Conservation (phyloP, 208 protist species). For the Phytomonas sp. region DNA sequence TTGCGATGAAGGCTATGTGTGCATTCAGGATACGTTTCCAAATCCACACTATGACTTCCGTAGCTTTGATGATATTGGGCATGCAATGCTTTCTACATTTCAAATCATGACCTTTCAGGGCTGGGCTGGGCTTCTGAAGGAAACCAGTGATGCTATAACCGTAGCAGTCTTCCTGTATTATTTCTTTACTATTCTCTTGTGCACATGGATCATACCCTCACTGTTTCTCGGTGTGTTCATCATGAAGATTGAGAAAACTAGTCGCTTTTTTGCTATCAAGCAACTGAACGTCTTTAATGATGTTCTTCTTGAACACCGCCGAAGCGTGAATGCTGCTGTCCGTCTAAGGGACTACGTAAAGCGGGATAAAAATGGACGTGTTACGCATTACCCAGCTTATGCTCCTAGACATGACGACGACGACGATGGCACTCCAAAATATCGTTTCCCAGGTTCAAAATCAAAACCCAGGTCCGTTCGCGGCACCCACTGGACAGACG, state of each 20-base stretch:
- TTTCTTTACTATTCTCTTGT: conserved; percentile 72
- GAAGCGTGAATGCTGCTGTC: conserved; percentile 47
- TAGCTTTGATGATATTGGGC: conserved; percentile 89
- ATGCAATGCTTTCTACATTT: conserved; percentile 80
- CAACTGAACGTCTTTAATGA: conserved; percentile 68
- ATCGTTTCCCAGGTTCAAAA: not conserved
- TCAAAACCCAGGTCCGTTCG: conserved; percentile 18
- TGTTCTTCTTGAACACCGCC: conserved; percentile 73
- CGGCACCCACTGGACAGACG: conserved; percentile 68
- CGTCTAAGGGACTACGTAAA: conserved; percentile 71
- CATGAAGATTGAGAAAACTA: conserved; percentile 81
- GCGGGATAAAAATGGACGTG: conserved; percentile 54
- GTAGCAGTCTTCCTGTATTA: conserved; percentile 78
- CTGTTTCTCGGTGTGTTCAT: conserved; percentile 87
- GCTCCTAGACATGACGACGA: not conserved
- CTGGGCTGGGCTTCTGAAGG: conserved; percentile 76
- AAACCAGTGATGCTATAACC: conserved; percentile 64
- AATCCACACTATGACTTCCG: conserved; percentile 81
- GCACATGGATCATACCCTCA: conserved; percentile 81
- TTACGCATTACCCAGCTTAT: conserved; percentile 44
- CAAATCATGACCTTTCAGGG: conserved; percentile 89
- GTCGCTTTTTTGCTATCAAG: conserved; percentile 63
- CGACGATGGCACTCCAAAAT: conserved; percentile 2
- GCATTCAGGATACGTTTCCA: conserved; percentile 31
- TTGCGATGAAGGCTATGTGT: conserved; percentile 46